These are phyloP conservation scores for Aspergillus homomorphus DNA, from an alignment of 495 filamentous ascomycete genomes.

Conservation along the genomic window DNA sequence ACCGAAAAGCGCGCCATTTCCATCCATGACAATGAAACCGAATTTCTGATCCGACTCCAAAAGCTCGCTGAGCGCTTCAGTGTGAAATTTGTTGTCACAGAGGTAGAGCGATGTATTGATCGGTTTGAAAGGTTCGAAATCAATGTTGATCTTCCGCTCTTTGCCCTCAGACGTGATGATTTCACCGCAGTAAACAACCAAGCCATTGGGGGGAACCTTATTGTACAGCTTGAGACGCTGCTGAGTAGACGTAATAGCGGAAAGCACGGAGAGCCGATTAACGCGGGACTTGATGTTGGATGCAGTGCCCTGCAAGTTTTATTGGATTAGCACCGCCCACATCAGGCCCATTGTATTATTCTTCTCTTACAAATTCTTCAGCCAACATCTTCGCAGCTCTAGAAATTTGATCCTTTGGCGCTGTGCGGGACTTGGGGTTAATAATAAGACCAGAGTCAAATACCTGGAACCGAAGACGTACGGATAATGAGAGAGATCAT, in stretches of 20 bases:
- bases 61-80: conserved; percentile 91
- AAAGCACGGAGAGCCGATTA: conserved; percentile 94
- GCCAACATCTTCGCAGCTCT: conserved; percentile 98
- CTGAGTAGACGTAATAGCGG: conserved; percentile 97
- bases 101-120: conserved; percentile 99
- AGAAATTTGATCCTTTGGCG: conserved; percentile 97
- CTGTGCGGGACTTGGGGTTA: conserved; percentile 39
- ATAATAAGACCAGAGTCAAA: not conserved
- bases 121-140: conserved; percentile 99
- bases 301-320: conserved; percentile 69
- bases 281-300: conserved; percentile 99
- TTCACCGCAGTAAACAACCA: conserved; percentile 99
- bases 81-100: conserved; percentile 99
- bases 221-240: conserved; percentile 98
- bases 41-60: conserved; percentile 98
- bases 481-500: conserved; percentile 99
- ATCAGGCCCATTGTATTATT: not conserved
- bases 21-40: conserved; percentile 99
- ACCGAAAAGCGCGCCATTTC: conserved; percentile 95
- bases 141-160: conserved; percentile 98
- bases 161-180: conserved; percentile 98
- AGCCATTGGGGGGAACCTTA: conserved; percentile 94
- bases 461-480: conserved; percentile 46
- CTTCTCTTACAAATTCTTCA: conserved; percentile 86
- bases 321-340: not conserved